These are phyloP conservation scores for Phallus indusiatus DNA, from an alignment of 768 basidiomycete genomes.

Conservation along the genomic window DNA sequence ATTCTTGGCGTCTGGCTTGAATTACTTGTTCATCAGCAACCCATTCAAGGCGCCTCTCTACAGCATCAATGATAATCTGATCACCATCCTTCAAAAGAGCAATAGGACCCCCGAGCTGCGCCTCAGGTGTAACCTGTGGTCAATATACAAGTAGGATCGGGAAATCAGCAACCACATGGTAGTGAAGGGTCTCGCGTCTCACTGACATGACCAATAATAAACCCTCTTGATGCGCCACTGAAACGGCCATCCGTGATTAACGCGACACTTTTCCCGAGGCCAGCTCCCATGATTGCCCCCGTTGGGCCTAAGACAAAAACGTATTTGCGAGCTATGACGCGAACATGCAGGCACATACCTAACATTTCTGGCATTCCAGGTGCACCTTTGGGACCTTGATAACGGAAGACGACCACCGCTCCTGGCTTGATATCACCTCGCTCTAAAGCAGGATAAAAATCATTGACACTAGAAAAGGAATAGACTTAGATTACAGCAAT, in stretches of 20 bases:
- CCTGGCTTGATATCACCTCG: constrained; percentile 69
- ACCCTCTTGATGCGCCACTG: constrained; percentile 69
- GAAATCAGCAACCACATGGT: background rate
- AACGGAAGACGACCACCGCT: constrained; percentile 71
- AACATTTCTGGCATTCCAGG: constrained; percentile 85
- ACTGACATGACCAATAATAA: constrained; percentile 36
- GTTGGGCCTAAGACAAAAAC: constrained; percentile 48
- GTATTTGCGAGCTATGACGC: background rate
- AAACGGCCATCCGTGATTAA: constrained; percentile 87
- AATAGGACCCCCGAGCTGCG: constrained; percentile 76
- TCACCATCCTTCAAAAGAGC: constrained; percentile 83
- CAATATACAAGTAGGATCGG: background rate
- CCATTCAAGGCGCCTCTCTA: constrained; percentile 60
- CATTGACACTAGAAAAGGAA: constrained; percentile 38
- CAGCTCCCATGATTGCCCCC: constrained; percentile 76
- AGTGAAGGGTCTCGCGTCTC: background rate
- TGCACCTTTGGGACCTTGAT: constrained; percentile 86
- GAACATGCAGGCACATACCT: constrained; percentile 21
- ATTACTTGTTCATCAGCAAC: constrained; percentile 60
- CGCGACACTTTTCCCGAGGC: constrained; percentile 66
- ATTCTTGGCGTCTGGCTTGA: constrained; percentile 46
- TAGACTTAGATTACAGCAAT: background rate
- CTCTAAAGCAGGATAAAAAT: constrained; percentile 66
- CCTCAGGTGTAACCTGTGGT: constrained; percentile 53
- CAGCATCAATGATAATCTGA: constrained; percentile 63